These are phyloP conservation scores for Trichoderma cornu-damae DNA, from an alignment of 2,329 filamentous ascomycete species.

Conservation along the genomic window DNA sequence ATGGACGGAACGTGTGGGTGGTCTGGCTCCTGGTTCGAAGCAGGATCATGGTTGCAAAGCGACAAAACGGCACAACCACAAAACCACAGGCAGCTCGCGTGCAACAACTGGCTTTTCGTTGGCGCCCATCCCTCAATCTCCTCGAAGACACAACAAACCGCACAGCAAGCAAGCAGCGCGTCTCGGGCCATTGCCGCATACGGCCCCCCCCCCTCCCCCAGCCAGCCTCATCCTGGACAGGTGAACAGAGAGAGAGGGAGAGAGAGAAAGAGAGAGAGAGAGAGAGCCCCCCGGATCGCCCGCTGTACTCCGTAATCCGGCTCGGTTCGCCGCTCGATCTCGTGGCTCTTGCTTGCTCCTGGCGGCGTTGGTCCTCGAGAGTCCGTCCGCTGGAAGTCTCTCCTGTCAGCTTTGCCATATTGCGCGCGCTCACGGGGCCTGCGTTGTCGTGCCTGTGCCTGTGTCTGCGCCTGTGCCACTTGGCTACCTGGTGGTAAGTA, in stretches of 20 bases:
- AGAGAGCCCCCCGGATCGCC: neutral
- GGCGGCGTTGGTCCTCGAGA: neutral
- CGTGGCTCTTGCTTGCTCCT: slow-evolving; percentile 6
- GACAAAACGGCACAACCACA: neutral
- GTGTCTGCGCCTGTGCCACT: neutral
- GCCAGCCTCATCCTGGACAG: neutral
- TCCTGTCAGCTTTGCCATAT: neutral
- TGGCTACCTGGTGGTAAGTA: neutral
- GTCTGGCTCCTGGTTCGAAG: slow-evolving; percentile 9
- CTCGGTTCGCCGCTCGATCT: slow-evolving; percentile 13
- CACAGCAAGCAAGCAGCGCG: neutral
- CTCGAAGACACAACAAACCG: neutral
- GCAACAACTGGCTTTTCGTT: neutral
- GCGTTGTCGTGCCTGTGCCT: neutral
- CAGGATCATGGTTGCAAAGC: neutral
- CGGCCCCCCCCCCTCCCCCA: too few relatives aligned
- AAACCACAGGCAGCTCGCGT: neutral
- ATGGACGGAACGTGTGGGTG: slow-evolving; percentile 4
- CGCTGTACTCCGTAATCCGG: slow-evolving; percentile 15
- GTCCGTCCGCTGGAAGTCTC: neutral
- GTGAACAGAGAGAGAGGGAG: too few relatives aligned
- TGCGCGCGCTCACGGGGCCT: neutral
- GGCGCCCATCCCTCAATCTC: neutral
- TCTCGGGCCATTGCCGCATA: slow-evolving; percentile 13
- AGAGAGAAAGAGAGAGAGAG: too few relatives aligned